Conservation (phyloP, 2,329 filamentous ascomycete species). For the Arthrobotrys megalospora region DNA sequence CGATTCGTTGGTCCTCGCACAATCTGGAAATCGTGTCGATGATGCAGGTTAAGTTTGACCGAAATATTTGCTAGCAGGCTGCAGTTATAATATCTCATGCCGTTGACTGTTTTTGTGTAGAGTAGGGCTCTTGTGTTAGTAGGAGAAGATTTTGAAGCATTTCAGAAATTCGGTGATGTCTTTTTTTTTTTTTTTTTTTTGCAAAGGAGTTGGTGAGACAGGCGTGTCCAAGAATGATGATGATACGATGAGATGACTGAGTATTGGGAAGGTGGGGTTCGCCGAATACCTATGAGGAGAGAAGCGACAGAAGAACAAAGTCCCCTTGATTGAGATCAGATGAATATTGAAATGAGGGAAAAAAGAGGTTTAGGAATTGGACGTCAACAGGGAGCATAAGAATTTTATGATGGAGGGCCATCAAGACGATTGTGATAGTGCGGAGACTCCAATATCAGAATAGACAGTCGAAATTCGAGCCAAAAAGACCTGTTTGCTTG, state of each 20-base stretch:
- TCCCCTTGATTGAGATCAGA: constrained; percentile 1
- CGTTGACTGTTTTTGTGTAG: constrained; percentile 47
- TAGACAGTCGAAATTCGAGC: constrained; percentile 8
- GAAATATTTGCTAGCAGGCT: constrained; percentile 33
- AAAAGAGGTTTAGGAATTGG: constrained; percentile 5
- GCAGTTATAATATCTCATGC: constrained; percentile 3
- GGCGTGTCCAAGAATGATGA: constrained; percentile 38
- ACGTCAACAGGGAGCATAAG: constrained; percentile 5
- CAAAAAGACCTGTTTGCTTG: constrained; percentile 36
- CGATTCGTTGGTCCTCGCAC: constrained; percentile 36
- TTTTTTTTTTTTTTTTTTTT: constrained; percentile 4
- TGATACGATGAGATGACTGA: constrained; percentile 42
- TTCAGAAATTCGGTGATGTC: constrained; percentile 21
- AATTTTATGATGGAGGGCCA: constrained; percentile 2
- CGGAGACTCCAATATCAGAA: constrained; percentile 29
- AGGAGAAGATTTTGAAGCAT: constrained; percentile 6
- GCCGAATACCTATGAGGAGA: constrained; percentile 11
- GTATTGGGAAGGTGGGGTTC: constrained; percentile 53
- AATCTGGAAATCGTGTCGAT: constrained; percentile 59
- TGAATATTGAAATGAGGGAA: neutral
- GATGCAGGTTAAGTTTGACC: constrained; percentile 46
- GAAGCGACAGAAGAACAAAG: neutral
- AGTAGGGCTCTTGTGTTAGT: constrained; percentile 34
- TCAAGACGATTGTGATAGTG: constrained; percentile 19
- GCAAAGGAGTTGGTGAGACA: constrained; percentile 39